These are phyloP conservation scores for Gastroboletus turbinatus DNA, from an alignment of 1,284 basidiomycete genomes.

Conservation along the genomic window DNA sequence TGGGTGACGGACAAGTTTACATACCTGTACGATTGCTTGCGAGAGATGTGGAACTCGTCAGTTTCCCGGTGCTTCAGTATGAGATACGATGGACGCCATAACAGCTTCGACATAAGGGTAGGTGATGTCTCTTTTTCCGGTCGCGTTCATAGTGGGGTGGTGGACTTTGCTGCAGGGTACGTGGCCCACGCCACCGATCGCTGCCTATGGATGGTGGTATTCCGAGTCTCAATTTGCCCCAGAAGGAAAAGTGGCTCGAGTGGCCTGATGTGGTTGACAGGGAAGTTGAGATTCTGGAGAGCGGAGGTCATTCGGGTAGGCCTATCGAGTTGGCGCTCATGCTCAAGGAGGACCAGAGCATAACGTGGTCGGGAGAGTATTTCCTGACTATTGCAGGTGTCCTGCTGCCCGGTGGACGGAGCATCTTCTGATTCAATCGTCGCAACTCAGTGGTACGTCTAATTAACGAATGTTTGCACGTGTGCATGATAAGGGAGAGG, in stretches of 20 bases:
- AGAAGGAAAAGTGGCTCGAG: conserved; percentile 22
- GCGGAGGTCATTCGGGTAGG: conserved; percentile 35
- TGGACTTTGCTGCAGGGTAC: conserved; percentile 43
- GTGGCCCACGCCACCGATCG: conserved; percentile 70
- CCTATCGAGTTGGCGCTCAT: conserved; percentile 44
- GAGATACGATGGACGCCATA: conserved; percentile 54
- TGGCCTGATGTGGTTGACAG: conserved; percentile 41
- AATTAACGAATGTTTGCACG: neutral
- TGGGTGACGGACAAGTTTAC: conserved; percentile 34
- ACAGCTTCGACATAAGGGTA: conserved; percentile 52
- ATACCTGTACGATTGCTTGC: conserved; percentile 38
- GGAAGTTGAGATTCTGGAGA: conserved; percentile 42
- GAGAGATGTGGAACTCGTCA: conserved; percentile 48
- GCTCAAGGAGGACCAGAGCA: conserved; percentile 47
- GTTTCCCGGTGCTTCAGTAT: conserved; percentile 10
- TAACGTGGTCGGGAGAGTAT: conserved; percentile 53
- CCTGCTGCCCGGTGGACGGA: conserved; percentile 33
- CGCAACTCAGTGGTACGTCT: neutral
- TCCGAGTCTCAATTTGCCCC: conserved; percentile 14
- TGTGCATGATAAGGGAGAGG: conserved; percentile 35
- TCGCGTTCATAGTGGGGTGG: neutral
- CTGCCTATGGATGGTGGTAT: conserved; percentile 47
- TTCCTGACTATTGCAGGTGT: conserved; percentile 37
- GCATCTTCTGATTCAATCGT: neutral
- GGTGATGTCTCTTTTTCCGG: conserved; percentile 9